A percentile compares a stretch with the other conserved stretches of the same genome.
Conservation (phyloP, 306 rosid genomes). For the Quercus engelmannii region DNA sequence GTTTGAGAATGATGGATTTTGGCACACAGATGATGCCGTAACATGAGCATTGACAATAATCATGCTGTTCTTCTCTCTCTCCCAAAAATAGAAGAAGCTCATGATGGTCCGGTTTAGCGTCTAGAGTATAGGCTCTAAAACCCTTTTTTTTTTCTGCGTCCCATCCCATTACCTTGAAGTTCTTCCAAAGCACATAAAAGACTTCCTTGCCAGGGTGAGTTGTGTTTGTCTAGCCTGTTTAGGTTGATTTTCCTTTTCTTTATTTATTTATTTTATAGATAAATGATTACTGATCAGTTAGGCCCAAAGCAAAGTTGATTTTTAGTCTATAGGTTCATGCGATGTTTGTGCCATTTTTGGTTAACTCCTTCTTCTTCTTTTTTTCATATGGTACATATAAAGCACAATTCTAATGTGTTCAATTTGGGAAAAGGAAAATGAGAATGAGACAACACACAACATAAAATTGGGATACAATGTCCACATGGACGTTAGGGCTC, state of each 20-base stretch:
- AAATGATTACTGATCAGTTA: no score
- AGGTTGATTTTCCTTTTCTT: no score
- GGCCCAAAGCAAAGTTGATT: no score
- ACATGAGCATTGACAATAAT: neutral
- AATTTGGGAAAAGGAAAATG: neutral
- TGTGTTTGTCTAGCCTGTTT: no score
- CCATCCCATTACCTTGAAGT: neutral
- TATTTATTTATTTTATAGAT: no score
- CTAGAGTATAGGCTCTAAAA: neutral
- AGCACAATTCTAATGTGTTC: neutral
- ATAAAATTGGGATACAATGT: neutral
- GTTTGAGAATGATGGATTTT: neutral
- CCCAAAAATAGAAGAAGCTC: no score
- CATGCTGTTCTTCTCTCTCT: neutral
- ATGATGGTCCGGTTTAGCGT: no score
- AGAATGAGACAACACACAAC: no score
- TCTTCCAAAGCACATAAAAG: neutral
- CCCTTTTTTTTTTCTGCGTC: neutral
- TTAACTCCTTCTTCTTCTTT: neutral
- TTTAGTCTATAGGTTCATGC: no score
- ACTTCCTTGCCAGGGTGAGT: no score
- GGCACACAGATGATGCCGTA: neutral
- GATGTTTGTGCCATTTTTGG: neutral
- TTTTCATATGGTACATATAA: neutral
- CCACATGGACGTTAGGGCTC: neutral